phyloP scores from a whole-genome alignment of 371 early-diverging fungal genomes.

The Mucor indicus region DNA sequence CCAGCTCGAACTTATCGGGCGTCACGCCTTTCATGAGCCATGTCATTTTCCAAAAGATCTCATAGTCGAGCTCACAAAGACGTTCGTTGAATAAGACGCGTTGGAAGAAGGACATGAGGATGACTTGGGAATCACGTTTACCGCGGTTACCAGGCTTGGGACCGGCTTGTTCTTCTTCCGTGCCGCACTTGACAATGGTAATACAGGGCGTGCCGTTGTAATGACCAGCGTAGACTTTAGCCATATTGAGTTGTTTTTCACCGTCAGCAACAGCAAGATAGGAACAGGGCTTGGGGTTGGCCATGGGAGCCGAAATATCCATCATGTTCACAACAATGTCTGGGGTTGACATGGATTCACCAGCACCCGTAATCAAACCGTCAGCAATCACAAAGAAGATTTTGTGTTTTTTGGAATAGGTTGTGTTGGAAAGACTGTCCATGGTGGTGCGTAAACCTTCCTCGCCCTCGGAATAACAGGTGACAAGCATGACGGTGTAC shows the following conservation, averaged over 20 bases:
- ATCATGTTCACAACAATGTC: constrained; percentile 65
- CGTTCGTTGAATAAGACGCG: constrained; percentile 91
- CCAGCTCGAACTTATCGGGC: constrained; percentile 87
- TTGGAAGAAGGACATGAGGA: constrained; percentile 95
- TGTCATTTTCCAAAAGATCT: constrained; percentile 90
- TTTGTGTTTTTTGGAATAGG: constrained; percentile 56
- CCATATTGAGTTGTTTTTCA: constrained; percentile 90
- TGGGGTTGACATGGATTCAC: constrained; percentile 52
- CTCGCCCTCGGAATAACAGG: constrained; percentile 80
- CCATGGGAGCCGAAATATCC: constrained; percentile 54
- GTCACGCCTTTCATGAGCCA: constrained; percentile 77
- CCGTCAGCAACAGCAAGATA: constrained; percentile 94
- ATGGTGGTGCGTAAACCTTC: constrained; percentile 77
- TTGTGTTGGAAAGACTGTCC: constrained; percentile 77
- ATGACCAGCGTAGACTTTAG: constrained; percentile 91
- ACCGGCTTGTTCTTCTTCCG: constrained; percentile 27
- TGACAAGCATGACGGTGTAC: constrained; percentile 59
- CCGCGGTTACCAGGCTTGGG: constrained; percentile 94
- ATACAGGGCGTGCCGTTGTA: constrained; percentile 86
- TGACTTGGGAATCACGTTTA: constrained; percentile 98
- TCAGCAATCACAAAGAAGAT: constrained; percentile 48
- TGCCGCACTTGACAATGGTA: constrained; percentile 56
- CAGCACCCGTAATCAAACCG: constrained; percentile 41
- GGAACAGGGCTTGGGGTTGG: constrained; percentile 58
- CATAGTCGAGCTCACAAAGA: constrained; percentile 93